Percentiles rank a stretch among this genome's conserved stretches.
phyloP scores from a whole-genome alignment of 108 stramenopile genomes.

The Discostella stelligeroides region DNA sequence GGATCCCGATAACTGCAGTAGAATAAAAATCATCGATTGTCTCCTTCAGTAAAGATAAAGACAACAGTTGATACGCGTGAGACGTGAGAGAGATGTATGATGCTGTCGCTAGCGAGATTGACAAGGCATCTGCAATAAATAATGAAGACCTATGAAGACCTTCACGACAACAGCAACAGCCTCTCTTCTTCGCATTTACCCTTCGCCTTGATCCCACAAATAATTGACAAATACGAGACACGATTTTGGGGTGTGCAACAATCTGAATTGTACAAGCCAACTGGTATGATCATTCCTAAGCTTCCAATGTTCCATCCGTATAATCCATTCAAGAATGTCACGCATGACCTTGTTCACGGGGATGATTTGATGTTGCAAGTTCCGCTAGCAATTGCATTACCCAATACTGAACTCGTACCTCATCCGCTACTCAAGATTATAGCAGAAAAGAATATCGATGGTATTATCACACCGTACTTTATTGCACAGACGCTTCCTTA shows the following conservation, averaged over 20 bases:
- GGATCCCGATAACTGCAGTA: too few relatives aligned
- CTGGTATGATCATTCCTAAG: conserved; percentile 26
- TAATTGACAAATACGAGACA: conserved; percentile 31
- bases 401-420: conserved; percentile 14
- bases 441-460: not conserved
- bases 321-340: conserved; percentile 30
- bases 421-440: conserved; percentile 12
- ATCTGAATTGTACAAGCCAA: conserved; percentile 23
- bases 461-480: conserved; percentile 9
- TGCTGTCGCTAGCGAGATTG: too few relatives aligned
- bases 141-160: too few relatives aligned
- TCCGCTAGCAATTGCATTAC: conserved; percentile 21
- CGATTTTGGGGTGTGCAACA: conserved; percentile 23
- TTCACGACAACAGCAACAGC: too few relatives aligned
- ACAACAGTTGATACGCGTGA: too few relatives aligned
- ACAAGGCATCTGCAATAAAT: too few relatives aligned
- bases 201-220: conserved; percentile 12
- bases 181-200: not conserved
- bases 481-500: conserved; percentile 33
- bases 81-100: too few relatives aligned
- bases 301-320: conserved; percentile 33
- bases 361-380: conserved; percentile 25
- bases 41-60: too few relatives aligned
- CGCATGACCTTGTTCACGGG: not conserved
- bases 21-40: too few relatives aligned